Base-by-base conservation (phyloP, 768 basidiomycete species). In the Rubroboletus pulcherrimus region DNA sequence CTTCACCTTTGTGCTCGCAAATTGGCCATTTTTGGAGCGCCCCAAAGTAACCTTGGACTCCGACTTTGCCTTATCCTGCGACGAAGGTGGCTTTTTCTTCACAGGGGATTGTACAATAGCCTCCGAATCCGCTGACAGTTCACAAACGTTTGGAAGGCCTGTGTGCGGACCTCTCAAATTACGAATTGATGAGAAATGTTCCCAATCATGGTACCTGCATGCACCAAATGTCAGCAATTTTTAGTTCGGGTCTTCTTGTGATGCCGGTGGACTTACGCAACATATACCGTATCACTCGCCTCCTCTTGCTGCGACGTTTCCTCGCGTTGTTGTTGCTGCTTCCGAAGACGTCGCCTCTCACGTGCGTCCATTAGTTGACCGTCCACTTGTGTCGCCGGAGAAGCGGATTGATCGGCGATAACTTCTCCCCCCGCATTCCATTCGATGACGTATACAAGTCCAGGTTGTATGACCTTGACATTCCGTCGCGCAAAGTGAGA, bases 151-250 rank as follows among this genome's bases (percentile, higher is more conserved):
- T 4, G 91, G 90, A 15, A 85, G 75, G 8, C 91, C 93, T 0
- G 82, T 74, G 67, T 93, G 92, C 0, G 93, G 93, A 2, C 93
- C 93, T 15, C 77, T 77, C 51, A 93, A 74, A 69, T 92, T 94
- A 44, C 93, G 87, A 55, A 96, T 90, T n/a, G 88, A 91, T 12
- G 90, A 93, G 65, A 94, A 96, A 68, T 96, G 93, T 66, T 96
- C 93, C 90, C 91, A 94, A 69, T 93, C 91, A 65, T 94, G 88
- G 68, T 93, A 95, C 31, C 90, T 91, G 64, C 44, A 30, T 26
- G 39, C 46, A 11, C 54, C 45, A 26, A 54, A 53, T 48, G 66
- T 61, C 52, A 63, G 49, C 29, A 7, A 56, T 29, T 29, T 49
- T 38, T 41, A 39, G 56, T 42, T 50, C 41, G 26, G n/a, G 19